Percentiles rank a stretch among this genome's conserved stretches.
Evolutionary conservation across 495 filamentous ascomycete species (phyloP).

Genomic region (Penicillium flavigenum): DNA sequence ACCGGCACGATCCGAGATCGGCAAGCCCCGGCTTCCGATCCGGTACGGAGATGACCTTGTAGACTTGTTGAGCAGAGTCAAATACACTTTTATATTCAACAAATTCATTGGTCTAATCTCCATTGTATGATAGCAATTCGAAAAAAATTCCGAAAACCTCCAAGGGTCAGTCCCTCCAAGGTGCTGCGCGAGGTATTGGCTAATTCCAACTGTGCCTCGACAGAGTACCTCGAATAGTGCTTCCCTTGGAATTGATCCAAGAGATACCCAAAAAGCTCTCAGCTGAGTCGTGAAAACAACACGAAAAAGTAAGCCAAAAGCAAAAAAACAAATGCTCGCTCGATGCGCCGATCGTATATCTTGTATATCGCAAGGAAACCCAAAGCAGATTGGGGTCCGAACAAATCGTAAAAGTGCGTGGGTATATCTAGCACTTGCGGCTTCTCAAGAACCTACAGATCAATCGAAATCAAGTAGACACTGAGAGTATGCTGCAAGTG

Average conservation of each 20-base stretch:
- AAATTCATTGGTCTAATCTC: not conserved
- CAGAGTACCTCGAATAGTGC: not conserved
- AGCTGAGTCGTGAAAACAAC: not conserved
- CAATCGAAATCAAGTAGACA: not conserved
- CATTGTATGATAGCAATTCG: not conserved
- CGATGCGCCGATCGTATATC: conserved; percentile 8
- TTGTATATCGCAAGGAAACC: conserved; percentile 1
- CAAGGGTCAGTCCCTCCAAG: not conserved
- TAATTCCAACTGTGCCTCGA: not conserved
- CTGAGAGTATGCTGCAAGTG: not conserved
- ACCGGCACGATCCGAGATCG: not conserved
- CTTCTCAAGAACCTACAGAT: not conserved
- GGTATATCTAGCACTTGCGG: conserved; percentile 8
- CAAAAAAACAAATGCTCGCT: conserved; percentile 1
- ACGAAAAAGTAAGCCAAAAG: not conserved
- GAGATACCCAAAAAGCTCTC: not conserved
- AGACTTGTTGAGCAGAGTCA: too few species aligned
- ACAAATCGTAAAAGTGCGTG: conserved; percentile 4
- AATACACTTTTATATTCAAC: not conserved
- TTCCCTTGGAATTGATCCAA: not conserved
- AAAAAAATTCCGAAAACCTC: not conserved
- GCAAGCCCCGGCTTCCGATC: not conserved
- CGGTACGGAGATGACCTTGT: not conserved
- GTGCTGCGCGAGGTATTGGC: not conserved
- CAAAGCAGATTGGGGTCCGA: not conserved